Evolutionary conservation across 345 rosid species (phyloP), one percentile per base, ranked within the genome.

Genomic region (Garcia nutans): DNA sequence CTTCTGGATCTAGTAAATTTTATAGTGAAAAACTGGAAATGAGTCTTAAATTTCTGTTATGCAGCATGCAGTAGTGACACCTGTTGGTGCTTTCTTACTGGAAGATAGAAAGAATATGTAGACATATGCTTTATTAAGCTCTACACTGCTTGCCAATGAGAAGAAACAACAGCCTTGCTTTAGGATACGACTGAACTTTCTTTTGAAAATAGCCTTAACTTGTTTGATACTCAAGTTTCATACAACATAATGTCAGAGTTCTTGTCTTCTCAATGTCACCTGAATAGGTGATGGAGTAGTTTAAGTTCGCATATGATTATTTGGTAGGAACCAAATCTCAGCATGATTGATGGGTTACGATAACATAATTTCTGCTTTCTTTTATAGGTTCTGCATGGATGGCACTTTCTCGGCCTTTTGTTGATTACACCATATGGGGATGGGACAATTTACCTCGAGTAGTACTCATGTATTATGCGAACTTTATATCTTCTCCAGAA

Each of bases 391-490:
- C 98, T 81, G 99, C 99, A 33, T 96, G 99, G 99, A 93, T 96
- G 99, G 92, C 84, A 61, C 90, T 93, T 64, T 91, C 99, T 64
- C 86, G 95, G n/a, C 87, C 99, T 10, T 93, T 96, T 76, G 83
- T 96, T 61, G 99, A 96, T 70, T 96, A 96, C 80, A 92, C 91
- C 80, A 90, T 96, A 8, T 91, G 99, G 99, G 98, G 97, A 76
- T 96, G 99, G 99, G 99, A 96, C 84, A 96, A 96, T 82, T 86
- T 96, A 20, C 98, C 99, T 45, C 87, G 99, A 61, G 81, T 85
- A 2, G 93, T 87, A 37, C 87, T 96, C 37, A 91, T 96, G 99
- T 96, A 96, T 83, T 96, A 96, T 75, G 82, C 98, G 1, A 96
- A 96, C 80, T 96, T 96, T 78, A 71, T 96, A 62, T 93, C 99